phyloP scores from a whole-genome alignment of 495 filamentous ascomycete genomes.

The Hypoxylon trugodes region DNA sequence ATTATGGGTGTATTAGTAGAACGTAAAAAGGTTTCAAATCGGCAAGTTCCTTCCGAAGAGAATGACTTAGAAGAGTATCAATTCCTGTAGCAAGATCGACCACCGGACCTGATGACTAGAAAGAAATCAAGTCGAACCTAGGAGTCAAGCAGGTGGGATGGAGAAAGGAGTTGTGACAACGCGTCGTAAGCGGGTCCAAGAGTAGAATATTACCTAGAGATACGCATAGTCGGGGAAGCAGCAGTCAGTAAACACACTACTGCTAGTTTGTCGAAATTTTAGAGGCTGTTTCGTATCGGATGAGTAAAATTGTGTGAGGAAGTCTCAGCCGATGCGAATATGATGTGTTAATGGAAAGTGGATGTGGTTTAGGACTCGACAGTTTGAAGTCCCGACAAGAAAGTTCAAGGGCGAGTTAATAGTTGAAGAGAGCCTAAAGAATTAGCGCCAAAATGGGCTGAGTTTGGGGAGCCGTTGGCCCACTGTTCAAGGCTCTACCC shows the following conservation, averaged over 20 bases:
- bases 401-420: constrained; percentile 15
- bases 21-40: constrained; percentile 1
- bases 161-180: constrained; percentile 24
- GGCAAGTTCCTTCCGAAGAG: not conserved
- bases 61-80: not conserved
- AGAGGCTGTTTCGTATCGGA: not conserved
- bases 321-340: not conserved
- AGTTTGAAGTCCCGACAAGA: constrained; percentile 23
- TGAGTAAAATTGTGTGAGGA: not conserved
- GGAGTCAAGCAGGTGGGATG: constrained; percentile 1
- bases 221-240: constrained; percentile 27
- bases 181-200: constrained; percentile 33
- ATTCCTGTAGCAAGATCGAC: not conserved
- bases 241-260: constrained; percentile 6
- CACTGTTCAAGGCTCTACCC: constrained; percentile 21
- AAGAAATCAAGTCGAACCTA: not conserved
- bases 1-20: constrained; percentile 25
- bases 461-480: constrained; percentile 19
- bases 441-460: constrained; percentile 20
- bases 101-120: not conserved
- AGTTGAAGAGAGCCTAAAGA: not conserved
- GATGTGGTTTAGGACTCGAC: constrained; percentile 25
- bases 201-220: constrained; percentile 16
- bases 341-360: constrained; percentile 16
- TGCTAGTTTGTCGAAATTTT: not conserved